Evolutionary conservation across 192 early-diverging fungal species (phyloP), one percentile per base, ranked within the genome.

Genomic region (Mortierella alpina): DNA sequence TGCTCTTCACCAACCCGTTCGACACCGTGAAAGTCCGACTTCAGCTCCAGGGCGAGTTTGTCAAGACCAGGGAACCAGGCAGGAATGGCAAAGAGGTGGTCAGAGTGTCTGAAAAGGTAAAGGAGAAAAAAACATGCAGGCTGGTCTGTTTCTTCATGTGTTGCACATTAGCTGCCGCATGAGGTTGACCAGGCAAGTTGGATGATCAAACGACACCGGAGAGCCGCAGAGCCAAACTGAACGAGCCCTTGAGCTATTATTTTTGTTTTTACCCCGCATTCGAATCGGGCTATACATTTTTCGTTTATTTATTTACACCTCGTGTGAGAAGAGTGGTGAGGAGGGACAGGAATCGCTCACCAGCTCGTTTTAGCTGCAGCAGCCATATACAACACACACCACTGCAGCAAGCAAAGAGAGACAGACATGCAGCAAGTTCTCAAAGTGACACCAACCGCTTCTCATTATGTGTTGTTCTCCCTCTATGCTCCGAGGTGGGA

Each of bases 1-100:
- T 92, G 31, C 79, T 93, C 57, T 93, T 93, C 74, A 93, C 92
- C 55, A 91, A 92, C 82, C 92, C 92, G 2, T 93, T 93, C 66
- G 92, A 93, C 59, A 93, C 92, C 52, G 92, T 90, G 77, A 93
- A 93, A 86, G 90, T 92, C 53, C 85, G 91, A 7, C 81, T 92
- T 11, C 91, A 92, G 57, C 84, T 92, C 31, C 91, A 92, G 70
- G 90, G 90, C n/a, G 89, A 91, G 64, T 72, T 82, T 46, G 69
- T 84, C 56, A 77, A 78, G 63, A 75, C 69, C 7, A 80, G 74
- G 50, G 77, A 81, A 45, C 60, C 72, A 3, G 70, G 77, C 62
- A 71, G 76, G 40, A 75, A 81, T 48, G 70, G 77, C 56, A 80
- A 80, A 10, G 78, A 81, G 50, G 48, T 80, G 41, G 63, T 84